Evolutionary conservation across 2,329 filamentous ascomycete genomes (phyloP).

Genomic region (Beauveria pseudobassiana): DNA sequence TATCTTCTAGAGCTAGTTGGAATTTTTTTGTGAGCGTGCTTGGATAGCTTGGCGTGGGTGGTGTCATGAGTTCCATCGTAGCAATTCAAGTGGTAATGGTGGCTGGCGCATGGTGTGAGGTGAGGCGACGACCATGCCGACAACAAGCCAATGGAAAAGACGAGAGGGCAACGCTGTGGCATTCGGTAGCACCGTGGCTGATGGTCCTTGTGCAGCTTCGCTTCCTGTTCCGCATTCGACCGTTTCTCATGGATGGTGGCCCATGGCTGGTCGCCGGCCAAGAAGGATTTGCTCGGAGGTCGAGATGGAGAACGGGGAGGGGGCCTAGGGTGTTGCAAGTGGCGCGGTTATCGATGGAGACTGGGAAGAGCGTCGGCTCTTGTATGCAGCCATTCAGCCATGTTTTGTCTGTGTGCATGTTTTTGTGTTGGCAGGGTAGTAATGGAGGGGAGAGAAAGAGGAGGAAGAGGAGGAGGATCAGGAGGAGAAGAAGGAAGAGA

Average conservation of each 20-base stretch:
- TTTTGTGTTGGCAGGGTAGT: not conserved
- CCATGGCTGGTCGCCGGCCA: not conserved
- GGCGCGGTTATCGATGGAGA: constrained; percentile 5
- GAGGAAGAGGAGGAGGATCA: not conserved
- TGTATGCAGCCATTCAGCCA: not conserved
- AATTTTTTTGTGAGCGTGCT: not conserved
- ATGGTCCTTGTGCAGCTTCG: not conserved
- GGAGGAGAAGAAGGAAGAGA: not conserved
- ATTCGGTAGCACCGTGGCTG: not conserved
- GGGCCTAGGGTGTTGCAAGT: not conserved
- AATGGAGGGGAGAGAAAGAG: not conserved
- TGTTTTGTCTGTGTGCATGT: not conserved
- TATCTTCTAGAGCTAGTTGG: not conserved
- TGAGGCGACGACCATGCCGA: not conserved
- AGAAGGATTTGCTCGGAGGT: not conserved
- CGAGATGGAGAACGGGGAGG: not conserved
- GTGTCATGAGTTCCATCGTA: not conserved
- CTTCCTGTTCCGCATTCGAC: not conserved
- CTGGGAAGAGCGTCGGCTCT: not conserved
- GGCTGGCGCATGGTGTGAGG: not conserved
- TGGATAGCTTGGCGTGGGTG: not conserved
- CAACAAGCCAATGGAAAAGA: not conserved
- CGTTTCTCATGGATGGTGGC: not conserved
- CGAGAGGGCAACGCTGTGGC: not conserved
- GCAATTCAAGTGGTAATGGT: not conserved